Evolutionary conservation across 768 basidiomycete species (phyloP).

Genomic region (Mycena rebaudengoi): DNA sequence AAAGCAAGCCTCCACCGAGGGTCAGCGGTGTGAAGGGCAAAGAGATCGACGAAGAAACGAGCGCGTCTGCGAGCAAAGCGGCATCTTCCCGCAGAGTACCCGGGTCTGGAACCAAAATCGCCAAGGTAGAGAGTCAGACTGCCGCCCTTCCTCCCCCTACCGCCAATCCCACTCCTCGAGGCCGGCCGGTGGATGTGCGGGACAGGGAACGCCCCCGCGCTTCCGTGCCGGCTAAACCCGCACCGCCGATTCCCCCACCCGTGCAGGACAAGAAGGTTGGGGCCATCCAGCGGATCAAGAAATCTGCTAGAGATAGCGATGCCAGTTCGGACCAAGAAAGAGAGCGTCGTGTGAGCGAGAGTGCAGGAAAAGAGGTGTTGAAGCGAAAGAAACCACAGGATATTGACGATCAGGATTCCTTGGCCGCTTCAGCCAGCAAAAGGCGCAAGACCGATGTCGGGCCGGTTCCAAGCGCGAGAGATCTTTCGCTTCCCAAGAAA

Average conservation of each 20-base stretch:
- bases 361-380: slow-evolving; percentile 18
- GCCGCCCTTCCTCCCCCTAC: background rate
- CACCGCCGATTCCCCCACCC: slow-evolving; percentile 35
- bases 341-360: slow-evolving; percentile 10
- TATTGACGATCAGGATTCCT: slow-evolving; percentile 39
- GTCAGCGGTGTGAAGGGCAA: slow-evolving; percentile 34
- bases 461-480: slow-evolving; percentile 25
- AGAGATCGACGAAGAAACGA: slow-evolving; percentile 24
- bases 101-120: slow-evolving; percentile 57
- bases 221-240: slow-evolving; percentile 44
- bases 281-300: slow-evolving; percentile 23
- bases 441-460: slow-evolving; percentile 51
- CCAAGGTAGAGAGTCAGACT: slow-evolving; percentile 33
- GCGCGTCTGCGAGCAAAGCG: slow-evolving; percentile 4
- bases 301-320: slow-evolving; percentile 11
- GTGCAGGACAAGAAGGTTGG: slow-evolving; percentile 37
- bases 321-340: background rate
- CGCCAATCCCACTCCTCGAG: slow-evolving; percentile 30
- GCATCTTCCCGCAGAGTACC: slow-evolving; percentile 40
- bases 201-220: slow-evolving; percentile 33
- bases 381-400: slow-evolving; percentile 55
- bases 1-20: slow-evolving; percentile 40
- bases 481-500: slow-evolving; percentile 48
- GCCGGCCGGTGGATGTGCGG: slow-evolving; percentile 24
- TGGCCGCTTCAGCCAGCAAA: slow-evolving; percentile 41